These are phyloP conservation scores for Chalciporus sp. DNA, from an alignment of 1,284 basidiomycete genomes.

Conservation along the genomic window DNA sequence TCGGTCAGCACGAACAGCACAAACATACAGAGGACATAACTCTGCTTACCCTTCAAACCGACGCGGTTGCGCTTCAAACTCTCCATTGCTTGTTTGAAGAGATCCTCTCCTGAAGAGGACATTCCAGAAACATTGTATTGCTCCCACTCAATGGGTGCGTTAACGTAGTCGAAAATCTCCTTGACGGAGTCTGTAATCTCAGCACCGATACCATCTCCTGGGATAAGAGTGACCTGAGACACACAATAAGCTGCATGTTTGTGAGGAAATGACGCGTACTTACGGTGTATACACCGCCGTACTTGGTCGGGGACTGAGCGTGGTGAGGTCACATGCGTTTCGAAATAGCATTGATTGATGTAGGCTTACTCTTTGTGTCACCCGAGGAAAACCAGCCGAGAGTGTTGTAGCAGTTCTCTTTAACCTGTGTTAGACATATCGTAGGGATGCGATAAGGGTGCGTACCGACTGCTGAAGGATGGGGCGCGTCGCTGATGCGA, in stretches of 20 bases:
- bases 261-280: slow-evolving; percentile 35
- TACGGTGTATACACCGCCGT: slow-evolving; percentile 91
- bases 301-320: slow-evolving; percentile 84
- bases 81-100: slow-evolving; percentile 98
- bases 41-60: slow-evolving; percentile 86
- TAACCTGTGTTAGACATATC: slow-evolving; percentile 17
- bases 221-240: slow-evolving; percentile 85
- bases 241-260: slow-evolving; percentile 17
- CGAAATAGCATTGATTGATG: slow-evolving; percentile 1
- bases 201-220: slow-evolving; percentile 95
- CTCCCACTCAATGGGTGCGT: slow-evolving; percentile 99
- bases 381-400: slow-evolving; percentile 78
- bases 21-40: background rate
- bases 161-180: slow-evolving; percentile 97
- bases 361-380: slow-evolving; percentile 64
- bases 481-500: slow-evolving; percentile 60
- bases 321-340: slow-evolving; percentile 12
- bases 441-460: slow-evolving; percentile 6
- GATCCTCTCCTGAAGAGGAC: slow-evolving; percentile 90
- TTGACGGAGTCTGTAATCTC: slow-evolving; percentile 99
- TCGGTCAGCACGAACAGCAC: background rate
- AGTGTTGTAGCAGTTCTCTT: slow-evolving; percentile 79
- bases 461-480: slow-evolving; percentile 54
- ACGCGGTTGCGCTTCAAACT: slow-evolving; percentile 96
- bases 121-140: slow-evolving; percentile 98